These are phyloP conservation scores for Priceomyces carsonii DNA, from an alignment of 805 yeast species.

Conservation along the genomic window DNA sequence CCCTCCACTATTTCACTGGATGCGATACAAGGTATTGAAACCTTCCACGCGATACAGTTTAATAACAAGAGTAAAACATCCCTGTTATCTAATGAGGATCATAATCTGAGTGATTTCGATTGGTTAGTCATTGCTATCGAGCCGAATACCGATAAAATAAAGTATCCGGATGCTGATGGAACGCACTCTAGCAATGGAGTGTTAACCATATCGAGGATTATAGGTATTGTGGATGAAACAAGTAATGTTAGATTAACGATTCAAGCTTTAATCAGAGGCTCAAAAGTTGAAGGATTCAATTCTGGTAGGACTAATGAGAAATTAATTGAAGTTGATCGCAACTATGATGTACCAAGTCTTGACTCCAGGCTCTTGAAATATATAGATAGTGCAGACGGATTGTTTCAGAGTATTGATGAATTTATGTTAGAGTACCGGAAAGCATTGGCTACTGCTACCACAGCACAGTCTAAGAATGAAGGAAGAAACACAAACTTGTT, in stretches of 20 bases:
- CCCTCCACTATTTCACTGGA: constrained; percentile 28
- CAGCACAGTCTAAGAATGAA: constrained; percentile 15
- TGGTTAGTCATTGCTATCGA: constrained; percentile 38
- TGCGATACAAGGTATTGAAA: constrained; percentile 31
- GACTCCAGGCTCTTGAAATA: constrained; percentile 18
- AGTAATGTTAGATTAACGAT: constrained; percentile 46
- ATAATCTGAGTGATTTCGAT: constrained; percentile 25
- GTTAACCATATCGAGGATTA: constrained; percentile 47
- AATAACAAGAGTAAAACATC: constrained; percentile 1
- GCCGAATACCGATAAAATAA: constrained; percentile 34
- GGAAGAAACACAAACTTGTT: constrained; percentile 32
- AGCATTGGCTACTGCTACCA: constrained; percentile 22
- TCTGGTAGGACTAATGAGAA: constrained; percentile 22
- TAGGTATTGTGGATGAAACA: constrained; percentile 47
- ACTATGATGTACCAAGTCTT: constrained; percentile 16
- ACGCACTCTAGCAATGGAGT: constrained; percentile 16
- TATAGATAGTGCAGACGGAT: constrained; percentile 14
- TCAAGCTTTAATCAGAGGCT: constrained; percentile 51
- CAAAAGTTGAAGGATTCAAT: constrained; percentile 9
- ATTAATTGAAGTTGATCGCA: constrained; percentile 27
- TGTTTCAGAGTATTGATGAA: constrained; percentile 39
- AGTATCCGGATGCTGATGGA: constrained; percentile 16
- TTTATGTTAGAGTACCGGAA: constrained; percentile 40
- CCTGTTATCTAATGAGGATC: constrained; percentile 1
- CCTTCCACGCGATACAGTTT: constrained; percentile 19